These are phyloP conservation scores for Podaxis rugospora DNA, from an alignment of 768 basidiomycete species.

Conservation along the genomic window DNA sequence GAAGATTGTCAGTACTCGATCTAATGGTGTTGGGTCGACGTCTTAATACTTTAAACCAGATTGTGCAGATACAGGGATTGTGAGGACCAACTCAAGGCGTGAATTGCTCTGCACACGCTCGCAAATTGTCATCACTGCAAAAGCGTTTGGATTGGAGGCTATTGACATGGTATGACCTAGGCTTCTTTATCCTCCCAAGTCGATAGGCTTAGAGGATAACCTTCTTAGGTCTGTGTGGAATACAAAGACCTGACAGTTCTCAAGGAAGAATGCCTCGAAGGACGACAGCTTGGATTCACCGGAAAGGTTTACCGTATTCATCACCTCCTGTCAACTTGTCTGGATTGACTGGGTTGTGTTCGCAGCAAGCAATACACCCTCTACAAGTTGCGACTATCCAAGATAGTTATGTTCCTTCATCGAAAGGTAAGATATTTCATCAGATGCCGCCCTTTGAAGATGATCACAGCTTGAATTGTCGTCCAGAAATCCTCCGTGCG, in stretches of 20 bases:
- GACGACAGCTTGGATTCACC: conserved; percentile 79
- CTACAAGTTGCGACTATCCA: conserved; percentile 77
- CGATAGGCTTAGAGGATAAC: neutral
- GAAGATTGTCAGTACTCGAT: conserved; percentile 71
- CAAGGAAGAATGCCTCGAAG: conserved; percentile 74
- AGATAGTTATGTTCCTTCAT: conserved; percentile 70
- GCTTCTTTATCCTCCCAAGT: neutral
- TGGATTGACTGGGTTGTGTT: neutral
- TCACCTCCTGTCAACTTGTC: neutral
- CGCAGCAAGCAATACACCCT: conserved; percentile 93
- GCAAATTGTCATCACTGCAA: conserved; percentile 75
- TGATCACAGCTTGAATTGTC: neutral
- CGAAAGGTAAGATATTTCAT: conserved; percentile 44
- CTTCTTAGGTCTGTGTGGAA: conserved; percentile 76
- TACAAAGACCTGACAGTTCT: conserved; percentile 72
- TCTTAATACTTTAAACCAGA: conserved; percentile 37
- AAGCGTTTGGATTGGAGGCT: conserved; percentile 77
- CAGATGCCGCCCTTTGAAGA: neutral
- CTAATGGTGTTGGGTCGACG: neutral
- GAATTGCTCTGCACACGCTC: conserved; percentile 86
- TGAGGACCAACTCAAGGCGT: conserved; percentile 65
- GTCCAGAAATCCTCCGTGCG: conserved; percentile 70
- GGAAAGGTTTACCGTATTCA: conserved; percentile 60
- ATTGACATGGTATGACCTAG: conserved; percentile 75
- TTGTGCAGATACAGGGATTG: conserved; percentile 84